These are phyloP conservation scores for Eimeria brunetti DNA, from an alignment of 169 alveolate genomes.

Conservation along the genomic window DNA sequence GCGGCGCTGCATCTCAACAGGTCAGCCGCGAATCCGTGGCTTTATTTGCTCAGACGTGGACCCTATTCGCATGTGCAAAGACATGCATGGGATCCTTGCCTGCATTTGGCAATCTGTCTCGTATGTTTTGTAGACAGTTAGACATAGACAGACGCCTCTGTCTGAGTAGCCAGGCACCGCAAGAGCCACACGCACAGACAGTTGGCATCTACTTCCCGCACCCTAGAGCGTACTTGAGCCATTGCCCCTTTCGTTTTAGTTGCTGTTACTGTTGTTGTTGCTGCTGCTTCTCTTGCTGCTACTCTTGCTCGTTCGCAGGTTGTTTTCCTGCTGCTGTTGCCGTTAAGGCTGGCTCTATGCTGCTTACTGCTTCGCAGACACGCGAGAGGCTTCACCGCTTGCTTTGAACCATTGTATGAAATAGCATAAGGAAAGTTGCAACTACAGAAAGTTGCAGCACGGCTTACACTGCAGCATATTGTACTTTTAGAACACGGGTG, in stretches of 20 bases:
- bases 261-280: conserved; percentile 9
- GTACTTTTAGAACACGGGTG: not conserved
- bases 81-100: not conserved
- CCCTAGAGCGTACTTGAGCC: not conserved
- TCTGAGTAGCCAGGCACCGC: not conserved
- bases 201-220: not conserved
- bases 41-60: not conserved
- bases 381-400: not conserved
- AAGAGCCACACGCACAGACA: not conserved
- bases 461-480: not conserved
- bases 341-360: not conserved
- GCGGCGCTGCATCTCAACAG: conserved; percentile 9
- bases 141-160: not conserved
- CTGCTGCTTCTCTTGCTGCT: conserved; percentile 3
- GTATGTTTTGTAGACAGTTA: not conserved
- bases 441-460: not conserved
- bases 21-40: conserved; percentile 13
- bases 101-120: not conserved
- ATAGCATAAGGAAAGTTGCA: not conserved
- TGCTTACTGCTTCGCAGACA: not conserved
- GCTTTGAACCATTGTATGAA: not conserved
- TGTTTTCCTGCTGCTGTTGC: not conserved
- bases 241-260: not conserved
- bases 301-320: not conserved
- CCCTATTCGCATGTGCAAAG: not conserved